Conservation (phyloP, 2,329 filamentous ascomycete genomes). For the Oidium heveae region DNA sequence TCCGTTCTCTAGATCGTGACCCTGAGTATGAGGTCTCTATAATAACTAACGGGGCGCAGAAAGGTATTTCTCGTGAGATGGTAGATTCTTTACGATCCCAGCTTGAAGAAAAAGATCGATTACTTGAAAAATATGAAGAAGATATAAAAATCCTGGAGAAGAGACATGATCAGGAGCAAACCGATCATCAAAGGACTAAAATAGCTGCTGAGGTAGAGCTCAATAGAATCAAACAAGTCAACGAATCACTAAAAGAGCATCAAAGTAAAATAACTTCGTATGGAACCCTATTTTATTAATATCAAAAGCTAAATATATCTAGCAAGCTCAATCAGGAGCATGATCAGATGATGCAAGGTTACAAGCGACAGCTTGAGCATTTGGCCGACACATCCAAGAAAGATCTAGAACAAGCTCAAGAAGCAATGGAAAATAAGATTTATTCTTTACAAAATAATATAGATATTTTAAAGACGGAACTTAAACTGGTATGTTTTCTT, state of each 20-base stretch:
- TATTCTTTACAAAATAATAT: slow-evolving; percentile 36
- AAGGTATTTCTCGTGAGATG: slow-evolving; percentile 79
- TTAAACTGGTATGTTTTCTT: background rate
- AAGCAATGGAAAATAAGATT: slow-evolving; percentile 31
- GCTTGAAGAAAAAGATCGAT: slow-evolving; percentile 41
- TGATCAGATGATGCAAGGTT: slow-evolving; percentile 9
- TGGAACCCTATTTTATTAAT: slow-evolving; percentile 6
- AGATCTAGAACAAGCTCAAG: slow-evolving; percentile 23
- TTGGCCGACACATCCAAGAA: slow-evolving; percentile 22
- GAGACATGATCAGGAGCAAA: slow-evolving; percentile 45
- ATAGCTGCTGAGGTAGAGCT: slow-evolving; percentile 30
- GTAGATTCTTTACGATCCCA: slow-evolving; percentile 66
- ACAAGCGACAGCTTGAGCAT: slow-evolving; percentile 19
- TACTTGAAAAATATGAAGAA: slow-evolving; percentile 22
- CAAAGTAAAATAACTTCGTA: slow-evolving; percentile 41
- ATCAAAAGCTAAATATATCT: slow-evolving; percentile 4
- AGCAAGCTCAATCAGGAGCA: slow-evolving; percentile 14
- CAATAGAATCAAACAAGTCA: slow-evolving; percentile 21
- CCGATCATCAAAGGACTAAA: slow-evolving; percentile 42
- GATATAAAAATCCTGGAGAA: slow-evolving; percentile 22
- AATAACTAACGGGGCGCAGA: slow-evolving; percentile 53
- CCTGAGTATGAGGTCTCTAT: slow-evolving; percentile 70
- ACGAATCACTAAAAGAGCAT: slow-evolving; percentile 42
- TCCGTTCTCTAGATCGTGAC: slow-evolving; percentile 70
- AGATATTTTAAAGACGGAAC: slow-evolving; percentile 33